phyloP scores from a whole-genome alignment of 495 filamentous ascomycete genomes.

The Lichina pygmaea region DNA sequence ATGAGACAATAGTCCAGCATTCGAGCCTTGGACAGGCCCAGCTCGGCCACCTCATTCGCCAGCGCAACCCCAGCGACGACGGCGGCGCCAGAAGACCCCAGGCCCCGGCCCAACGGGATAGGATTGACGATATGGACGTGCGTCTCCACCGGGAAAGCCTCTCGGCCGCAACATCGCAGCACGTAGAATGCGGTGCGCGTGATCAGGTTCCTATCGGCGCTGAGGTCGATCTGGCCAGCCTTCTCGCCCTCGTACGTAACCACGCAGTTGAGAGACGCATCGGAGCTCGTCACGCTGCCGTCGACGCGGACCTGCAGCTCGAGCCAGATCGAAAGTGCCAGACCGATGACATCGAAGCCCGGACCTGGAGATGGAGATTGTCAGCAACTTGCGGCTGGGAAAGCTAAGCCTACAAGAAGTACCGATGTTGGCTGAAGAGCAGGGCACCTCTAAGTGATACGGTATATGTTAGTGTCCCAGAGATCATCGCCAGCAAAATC shows the following conservation, averaged over 20 bases:
- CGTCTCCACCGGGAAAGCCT: conserved; percentile 60
- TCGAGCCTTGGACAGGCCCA: conserved; percentile 53
- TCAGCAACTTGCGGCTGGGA: not conserved
- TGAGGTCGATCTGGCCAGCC: conserved; percentile 42
- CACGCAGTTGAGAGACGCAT: conserved; percentile 51
- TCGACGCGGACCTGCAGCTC: conserved; percentile 55
- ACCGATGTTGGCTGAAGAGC: conserved; percentile 87
- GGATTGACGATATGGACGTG: conserved; percentile 78
- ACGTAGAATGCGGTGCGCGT: conserved; percentile 82
- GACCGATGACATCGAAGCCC: conserved; percentile 89
- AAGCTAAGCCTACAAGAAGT: not conserved
- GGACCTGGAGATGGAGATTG: conserved; percentile 21
- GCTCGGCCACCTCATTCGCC: conserved; percentile 62
- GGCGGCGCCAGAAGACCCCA: conserved; percentile 81
- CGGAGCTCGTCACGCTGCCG: conserved; percentile 20
- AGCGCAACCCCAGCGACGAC: conserved; percentile 84
- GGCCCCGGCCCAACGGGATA: conserved; percentile 69
- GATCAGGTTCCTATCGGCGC: conserved; percentile 64
- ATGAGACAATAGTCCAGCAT: conserved; percentile 89
- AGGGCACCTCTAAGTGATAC: conserved; percentile 22
- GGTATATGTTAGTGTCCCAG: not conserved
- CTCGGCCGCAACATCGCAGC: conserved; percentile 63
- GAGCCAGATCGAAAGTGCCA: conserved; percentile 74
- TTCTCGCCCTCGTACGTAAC: conserved; percentile 75
- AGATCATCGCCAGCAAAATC: not conserved